Conservation (phyloP, 805 yeast genomes). For the Nakazawaea laoshanensis region DNA sequence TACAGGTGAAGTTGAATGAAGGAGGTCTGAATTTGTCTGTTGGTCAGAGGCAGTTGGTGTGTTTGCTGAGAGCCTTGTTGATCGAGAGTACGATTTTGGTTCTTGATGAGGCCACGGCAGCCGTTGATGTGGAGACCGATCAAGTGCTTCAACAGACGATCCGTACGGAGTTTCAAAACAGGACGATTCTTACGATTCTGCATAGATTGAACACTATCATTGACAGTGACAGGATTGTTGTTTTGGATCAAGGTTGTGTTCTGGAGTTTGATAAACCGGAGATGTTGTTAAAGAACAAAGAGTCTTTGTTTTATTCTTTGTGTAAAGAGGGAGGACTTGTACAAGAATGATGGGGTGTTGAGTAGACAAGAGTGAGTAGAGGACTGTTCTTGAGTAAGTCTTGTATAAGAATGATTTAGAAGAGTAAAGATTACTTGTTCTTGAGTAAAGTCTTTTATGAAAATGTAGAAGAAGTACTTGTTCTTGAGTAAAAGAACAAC, state of each 20-base stretch:
- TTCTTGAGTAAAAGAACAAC: no score
- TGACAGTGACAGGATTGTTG: conserved; percentile 60
- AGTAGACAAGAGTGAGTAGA: background rate
- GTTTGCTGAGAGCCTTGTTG: conserved; percentile 58
- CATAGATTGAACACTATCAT: conserved; percentile 64
- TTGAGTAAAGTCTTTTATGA: no score
- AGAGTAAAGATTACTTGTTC: no score
- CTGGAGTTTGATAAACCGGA: conserved; percentile 61
- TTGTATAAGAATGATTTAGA: no score
- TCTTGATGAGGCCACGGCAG: conserved; percentile 69
- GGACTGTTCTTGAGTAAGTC: background rate
- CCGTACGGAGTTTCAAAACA: conserved; percentile 50
- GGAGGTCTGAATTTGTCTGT: conserved; percentile 55
- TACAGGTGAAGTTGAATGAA: conserved; percentile 46
- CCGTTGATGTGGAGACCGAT: conserved; percentile 70
- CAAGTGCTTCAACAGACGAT: conserved; percentile 58
- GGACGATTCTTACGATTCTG: conserved; percentile 65
- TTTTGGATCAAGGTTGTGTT: conserved; percentile 54
- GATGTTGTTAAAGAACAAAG: conserved; percentile 46
- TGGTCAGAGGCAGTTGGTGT: conserved; percentile 57
- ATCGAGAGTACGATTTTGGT: conserved; percentile 48
- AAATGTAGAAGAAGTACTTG: no score
- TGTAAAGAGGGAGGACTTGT: conserved; percentile 65
- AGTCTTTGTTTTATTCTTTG: conserved; percentile 60
- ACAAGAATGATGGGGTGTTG: background rate